These are phyloP conservation scores for Magnusiomyces ingens DNA, from an alignment of 1,139 yeast species.

Conservation along the genomic window DNA sequence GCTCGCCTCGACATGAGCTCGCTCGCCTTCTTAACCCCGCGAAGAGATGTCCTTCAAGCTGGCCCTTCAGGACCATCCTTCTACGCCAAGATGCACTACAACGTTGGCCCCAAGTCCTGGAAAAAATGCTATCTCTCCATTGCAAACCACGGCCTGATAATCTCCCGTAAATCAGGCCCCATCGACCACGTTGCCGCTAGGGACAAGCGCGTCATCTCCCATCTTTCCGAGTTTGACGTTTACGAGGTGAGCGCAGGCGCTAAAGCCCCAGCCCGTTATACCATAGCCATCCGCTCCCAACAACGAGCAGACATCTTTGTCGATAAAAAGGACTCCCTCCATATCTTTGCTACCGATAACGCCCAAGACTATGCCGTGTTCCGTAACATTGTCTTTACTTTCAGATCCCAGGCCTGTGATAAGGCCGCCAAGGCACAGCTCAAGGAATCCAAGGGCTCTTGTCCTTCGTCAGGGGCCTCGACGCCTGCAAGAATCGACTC, in stretches of 20 bases:
- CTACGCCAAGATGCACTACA: conserved; percentile 7
- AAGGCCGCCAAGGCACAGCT: neutral
- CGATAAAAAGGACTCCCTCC: conserved; percentile 22
- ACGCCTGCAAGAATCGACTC: too few relatives aligned
- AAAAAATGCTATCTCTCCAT: conserved; percentile 17
- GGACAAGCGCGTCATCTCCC: conserved; percentile 2
- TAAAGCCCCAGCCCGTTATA: conserved; percentile 22
- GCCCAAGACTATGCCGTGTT: conserved; percentile 24
- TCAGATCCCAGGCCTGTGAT: conserved; percentile 21
- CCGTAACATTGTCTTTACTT: conserved; percentile 28
- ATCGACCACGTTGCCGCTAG: neutral
- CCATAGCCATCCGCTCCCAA: conserved; percentile 26
- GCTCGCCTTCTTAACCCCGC: conserved; percentile 30
- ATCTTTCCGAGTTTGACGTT: conserved; percentile 22
- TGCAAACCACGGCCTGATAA: conserved; percentile 7
- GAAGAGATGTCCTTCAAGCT: conserved; percentile 28
- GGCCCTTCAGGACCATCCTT: conserved; percentile 11
- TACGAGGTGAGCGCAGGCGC: conserved; percentile 20
- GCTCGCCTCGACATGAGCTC: conserved; percentile 25
- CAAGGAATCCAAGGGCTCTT: too few relatives aligned
- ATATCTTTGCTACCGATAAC: conserved; percentile 26
- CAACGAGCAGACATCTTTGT: conserved; percentile 23
- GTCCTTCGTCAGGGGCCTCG: too few relatives aligned
- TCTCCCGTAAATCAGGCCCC: conserved; percentile 5
- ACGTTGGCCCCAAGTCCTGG: conserved; percentile 14